phyloP scores from a whole-genome alignment of 2,329 filamentous ascomycete genomes.

The Acrocalymma vagum region DNA sequence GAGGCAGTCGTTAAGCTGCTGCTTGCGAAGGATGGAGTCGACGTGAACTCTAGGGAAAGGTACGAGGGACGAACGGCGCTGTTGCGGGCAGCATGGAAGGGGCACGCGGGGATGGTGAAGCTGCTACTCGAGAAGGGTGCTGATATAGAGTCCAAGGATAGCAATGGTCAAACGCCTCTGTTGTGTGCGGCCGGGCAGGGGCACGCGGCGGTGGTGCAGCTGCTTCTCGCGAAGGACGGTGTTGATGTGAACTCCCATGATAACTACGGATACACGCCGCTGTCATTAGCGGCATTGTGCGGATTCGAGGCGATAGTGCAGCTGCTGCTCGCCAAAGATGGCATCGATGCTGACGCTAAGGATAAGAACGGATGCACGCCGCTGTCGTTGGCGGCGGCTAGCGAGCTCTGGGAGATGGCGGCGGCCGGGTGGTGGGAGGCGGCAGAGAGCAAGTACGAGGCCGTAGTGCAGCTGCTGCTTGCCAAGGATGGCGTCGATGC shows the following conservation, averaged over 20 bases:
- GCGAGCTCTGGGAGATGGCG: neutral
- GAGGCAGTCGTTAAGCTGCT: too few relatives aligned
- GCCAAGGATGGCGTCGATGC: neutral
- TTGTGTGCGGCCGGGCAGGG: slow-evolving; percentile 2
- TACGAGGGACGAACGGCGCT: slow-evolving; percentile 3
- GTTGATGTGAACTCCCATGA: slow-evolving; percentile 1
- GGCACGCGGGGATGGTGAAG: neutral
- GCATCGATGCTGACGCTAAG: neutral
- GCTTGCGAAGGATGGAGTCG: too few relatives aligned
- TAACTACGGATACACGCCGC: slow-evolving; percentile 1
- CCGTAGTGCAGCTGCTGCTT: neutral
- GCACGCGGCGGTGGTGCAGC: slow-evolving; percentile 4
- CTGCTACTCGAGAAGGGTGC: neutral
- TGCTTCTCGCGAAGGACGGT: neutral
- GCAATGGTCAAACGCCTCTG: slow-evolving; percentile 3
- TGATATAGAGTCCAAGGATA: slow-evolving; percentile 6
- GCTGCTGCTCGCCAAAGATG: neutral
- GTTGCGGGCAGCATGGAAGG: neutral
- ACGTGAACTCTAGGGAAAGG: too few relatives aligned
- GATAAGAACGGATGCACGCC: slow-evolving; percentile 6
- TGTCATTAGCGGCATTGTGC: slow-evolving; percentile 1
- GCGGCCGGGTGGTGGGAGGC: too few relatives aligned
- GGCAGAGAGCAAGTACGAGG: neutral
- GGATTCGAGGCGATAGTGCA: neutral
- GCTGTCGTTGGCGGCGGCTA: slow-evolving; percentile 1